Conservation (phyloP, 2,329 filamentous ascomycete genomes). For the Metarhizium brunneum region DNA sequence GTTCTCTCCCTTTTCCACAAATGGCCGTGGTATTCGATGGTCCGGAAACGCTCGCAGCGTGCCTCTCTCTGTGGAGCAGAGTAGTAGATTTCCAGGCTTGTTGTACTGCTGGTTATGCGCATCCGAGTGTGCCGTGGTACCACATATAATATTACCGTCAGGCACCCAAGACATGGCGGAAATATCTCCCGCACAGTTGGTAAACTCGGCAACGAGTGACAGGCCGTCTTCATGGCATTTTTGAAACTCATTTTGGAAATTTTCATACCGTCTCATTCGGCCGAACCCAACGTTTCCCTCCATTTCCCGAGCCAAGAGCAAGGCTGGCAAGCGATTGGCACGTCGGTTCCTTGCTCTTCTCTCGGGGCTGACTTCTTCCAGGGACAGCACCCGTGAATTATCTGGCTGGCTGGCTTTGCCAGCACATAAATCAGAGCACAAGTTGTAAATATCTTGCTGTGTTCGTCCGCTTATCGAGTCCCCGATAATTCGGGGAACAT, state of each 20-base stretch:
- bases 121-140: constrained; percentile 54
- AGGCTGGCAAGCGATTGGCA: constrained; percentile 22
- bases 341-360: constrained; percentile 7
- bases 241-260: constrained; percentile 36
- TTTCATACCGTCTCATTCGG: constrained; percentile 28
- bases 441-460: constrained; percentile 19
- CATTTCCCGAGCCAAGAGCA: constrained; percentile 41
- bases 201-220: constrained; percentile 43
- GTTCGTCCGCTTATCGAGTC: constrained; percentile 15
- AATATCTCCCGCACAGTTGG: constrained; percentile 53
- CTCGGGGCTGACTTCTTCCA: constrained; percentile 9
- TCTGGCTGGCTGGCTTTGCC: constrained; percentile 8
- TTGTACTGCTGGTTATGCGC: constrained; percentile 58
- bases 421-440: constrained; percentile 21
- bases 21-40: constrained; percentile 46
- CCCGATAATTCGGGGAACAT: constrained; percentile 15
- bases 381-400: constrained; percentile 15
- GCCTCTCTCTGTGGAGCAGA: constrained; percentile 38
- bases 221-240: constrained; percentile 42
- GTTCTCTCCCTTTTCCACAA: constrained; percentile 45
- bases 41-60: constrained; percentile 43
- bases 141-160: constrained; percentile 46
- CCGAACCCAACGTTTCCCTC: constrained; percentile 34
- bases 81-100: constrained; percentile 50
- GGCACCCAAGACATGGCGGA: constrained; percentile 49